Conservation (phyloP, 352 stramenopile genomes). For the Globisporangium ultimum region DNA sequence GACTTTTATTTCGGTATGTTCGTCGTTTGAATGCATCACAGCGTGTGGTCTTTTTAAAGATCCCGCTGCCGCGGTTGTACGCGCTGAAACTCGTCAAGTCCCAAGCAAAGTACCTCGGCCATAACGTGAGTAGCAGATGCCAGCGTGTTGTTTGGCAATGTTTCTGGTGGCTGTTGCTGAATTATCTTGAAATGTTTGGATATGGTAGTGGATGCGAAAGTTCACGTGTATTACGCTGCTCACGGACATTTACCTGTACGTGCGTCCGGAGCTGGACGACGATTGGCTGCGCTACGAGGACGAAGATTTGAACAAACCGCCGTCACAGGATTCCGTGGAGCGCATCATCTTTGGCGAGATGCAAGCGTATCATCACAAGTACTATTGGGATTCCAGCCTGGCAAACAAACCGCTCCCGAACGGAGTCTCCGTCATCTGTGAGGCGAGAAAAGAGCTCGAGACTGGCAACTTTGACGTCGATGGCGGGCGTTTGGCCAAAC, state of each 20-base stretch:
- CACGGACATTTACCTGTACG: slow-evolving; percentile 75
- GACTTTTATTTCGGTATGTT: neutral
- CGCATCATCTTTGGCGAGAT: slow-evolving; percentile 81
- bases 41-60: slow-evolving; percentile 68
- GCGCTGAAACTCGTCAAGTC: slow-evolving; percentile 85
- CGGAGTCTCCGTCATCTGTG: slow-evolving; percentile 48
- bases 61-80: slow-evolving; percentile 65
- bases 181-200: neutral
- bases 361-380: slow-evolving; percentile 84
- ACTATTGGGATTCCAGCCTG: slow-evolving; percentile 73
- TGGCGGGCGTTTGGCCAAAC: slow-evolving; percentile 58
- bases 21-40: slow-evolving; percentile 9
- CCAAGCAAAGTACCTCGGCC: slow-evolving; percentile 77
- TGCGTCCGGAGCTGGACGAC: slow-evolving; percentile 74
- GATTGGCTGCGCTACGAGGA: slow-evolving; percentile 82
- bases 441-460: slow-evolving; percentile 59
- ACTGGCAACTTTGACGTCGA: slow-evolving; percentile 55
- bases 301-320: slow-evolving; percentile 69
- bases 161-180: neutral
- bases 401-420: slow-evolving; percentile 39
- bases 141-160: neutral
- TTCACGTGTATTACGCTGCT: slow-evolving; percentile 79
- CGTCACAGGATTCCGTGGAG: slow-evolving; percentile 67
- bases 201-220: slow-evolving; percentile 72
- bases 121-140: slow-evolving; percentile 38